phyloP scores from a whole-genome alignment of 2,329 filamentous ascomycete species.

The Monilinia fructigena region DNA sequence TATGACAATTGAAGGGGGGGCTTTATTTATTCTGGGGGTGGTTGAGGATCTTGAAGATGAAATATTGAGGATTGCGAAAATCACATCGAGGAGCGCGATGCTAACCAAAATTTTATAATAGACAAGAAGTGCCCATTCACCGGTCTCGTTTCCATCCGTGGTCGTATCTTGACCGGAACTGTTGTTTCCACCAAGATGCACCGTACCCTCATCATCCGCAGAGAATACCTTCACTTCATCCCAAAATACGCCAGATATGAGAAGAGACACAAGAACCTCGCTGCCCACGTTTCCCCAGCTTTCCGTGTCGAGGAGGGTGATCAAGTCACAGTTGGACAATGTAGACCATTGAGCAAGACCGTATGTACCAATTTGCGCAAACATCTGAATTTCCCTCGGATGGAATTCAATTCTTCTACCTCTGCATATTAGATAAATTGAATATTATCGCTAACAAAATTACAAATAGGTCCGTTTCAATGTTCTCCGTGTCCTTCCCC shows the following conservation, averaged over 20 bases:
- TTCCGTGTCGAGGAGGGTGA: conserved; percentile 99
- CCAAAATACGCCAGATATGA: conserved; percentile 99
- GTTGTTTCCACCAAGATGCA: conserved; percentile 99
- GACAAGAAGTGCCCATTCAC: conserved; percentile 99
- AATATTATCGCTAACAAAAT: neutral
- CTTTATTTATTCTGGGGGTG: neutral
- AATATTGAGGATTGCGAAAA: conserved; percentile 13
- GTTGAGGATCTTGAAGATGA: neutral
- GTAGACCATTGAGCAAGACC: conserved; percentile 98
- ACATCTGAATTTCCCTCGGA: neutral
- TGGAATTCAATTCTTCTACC: neutral
- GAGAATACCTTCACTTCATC: conserved; percentile 99
- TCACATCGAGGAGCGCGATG: conserved; percentile 21
- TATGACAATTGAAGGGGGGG: neutral
- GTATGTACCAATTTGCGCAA: conserved; percentile 58
- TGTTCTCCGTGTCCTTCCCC: conserved; percentile 95
- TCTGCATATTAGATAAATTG: neutral
- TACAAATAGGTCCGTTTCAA: conserved; percentile 87
- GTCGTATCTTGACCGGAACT: conserved; percentile 98
- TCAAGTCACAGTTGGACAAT: conserved; percentile 98
- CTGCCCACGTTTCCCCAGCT: conserved; percentile 96
- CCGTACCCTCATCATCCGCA: conserved; percentile 98
- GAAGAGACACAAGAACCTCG: conserved; percentile 99
- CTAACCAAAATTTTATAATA: conserved; percentile 44
- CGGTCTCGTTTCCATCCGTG: conserved; percentile 97